Base-by-base conservation (phyloP, 2,329 filamentous ascomycete species). In the Sodiomyces alkalinus region DNA sequence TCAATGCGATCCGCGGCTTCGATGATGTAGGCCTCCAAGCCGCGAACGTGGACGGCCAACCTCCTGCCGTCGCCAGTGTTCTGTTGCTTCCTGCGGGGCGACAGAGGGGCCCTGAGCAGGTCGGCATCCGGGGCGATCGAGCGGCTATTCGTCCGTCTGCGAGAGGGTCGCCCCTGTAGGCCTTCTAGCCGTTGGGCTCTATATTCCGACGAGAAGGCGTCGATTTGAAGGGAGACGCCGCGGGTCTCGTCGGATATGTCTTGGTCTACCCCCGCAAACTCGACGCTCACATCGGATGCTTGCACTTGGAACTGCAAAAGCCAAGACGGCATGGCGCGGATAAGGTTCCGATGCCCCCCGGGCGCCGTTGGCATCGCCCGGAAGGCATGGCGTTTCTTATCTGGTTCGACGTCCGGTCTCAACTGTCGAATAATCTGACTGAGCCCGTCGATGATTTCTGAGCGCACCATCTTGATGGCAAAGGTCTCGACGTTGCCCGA, bases 401-500 rank as follows among this genome's bases (percentile, higher is more conserved):
- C n/a, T 3, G 74, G 68, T 37, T 78, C 66, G 7, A 79, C 66
- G 35, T 80, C 73, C 17, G 71, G 72, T 24, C 77, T 72, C 29
- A 94, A 64, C 45, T 96, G 85, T 22, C 74, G 72, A 10, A 94
- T 73, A 36, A 98, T 94, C 48, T 96, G 83, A 15, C 81, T 80
- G 18, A 98, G 64, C 14, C 90, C 92, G 44, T 92, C 80, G 30
- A 78, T 90, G 33, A 98, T 93, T 46, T 98, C 90, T 5, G 82
- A 77, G 14, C 87, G 75, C 7, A 94, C 76, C 62, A 98, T 77
- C 44, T 85, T 90, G 27, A 93, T 64, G 2, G 82, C 81, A 39
- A 92, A 86, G 0, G 83, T 92, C 45, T 92, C 80, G 3, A 94
- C 58, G 35, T 74, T 82, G 13, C 80, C 85, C 27, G 72, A 78